Conservation (phyloP, 225 moss, liverwort and hornwort species). For the Anthoceros angustus region DNA sequence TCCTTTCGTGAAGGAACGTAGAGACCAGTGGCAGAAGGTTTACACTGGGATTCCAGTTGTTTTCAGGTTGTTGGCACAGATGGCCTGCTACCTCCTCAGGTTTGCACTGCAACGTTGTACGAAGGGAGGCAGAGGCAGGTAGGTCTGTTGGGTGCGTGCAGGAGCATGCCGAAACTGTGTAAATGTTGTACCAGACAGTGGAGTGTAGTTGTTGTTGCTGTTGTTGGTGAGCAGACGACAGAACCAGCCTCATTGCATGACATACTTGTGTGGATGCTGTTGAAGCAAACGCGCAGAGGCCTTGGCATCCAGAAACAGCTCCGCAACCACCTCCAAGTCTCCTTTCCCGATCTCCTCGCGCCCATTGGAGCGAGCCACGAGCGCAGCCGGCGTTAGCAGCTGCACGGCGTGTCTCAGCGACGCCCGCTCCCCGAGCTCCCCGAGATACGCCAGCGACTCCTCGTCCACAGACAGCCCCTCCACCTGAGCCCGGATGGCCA, state of each 20-base stretch:
- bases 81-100: too few relatives aligned
- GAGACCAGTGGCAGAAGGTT: too few relatives aligned
- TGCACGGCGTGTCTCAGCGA: conserved; percentile 92
- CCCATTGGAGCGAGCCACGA: conserved; percentile 81
- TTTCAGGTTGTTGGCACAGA: too few relatives aligned
- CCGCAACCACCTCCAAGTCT: conserved; percentile 79
- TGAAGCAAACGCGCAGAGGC: conserved; percentile 83
- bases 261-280: conserved; percentile 86
- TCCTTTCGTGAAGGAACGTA: too few relatives aligned
- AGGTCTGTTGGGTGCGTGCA: too few relatives aligned
- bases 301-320: conserved; percentile 80
- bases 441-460: conserved; percentile 68
- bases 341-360: conserved; percentile 69
- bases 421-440: conserved; percentile 91
- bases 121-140: too few relatives aligned
- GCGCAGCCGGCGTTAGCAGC: conserved; percentile 70
- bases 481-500: conserved; percentile 87
- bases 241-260: conserved; percentile 35
- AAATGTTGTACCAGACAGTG: too few relatives aligned
- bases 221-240: too few relatives aligned
- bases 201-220: too few relatives aligned
- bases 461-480: conserved; percentile 76
- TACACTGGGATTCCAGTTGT: too few relatives aligned
- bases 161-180: too few relatives aligned
- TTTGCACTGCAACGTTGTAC: too few relatives aligned